Percentiles rank a stretch among this genome's conserved stretches.
These are phyloP conservation scores for Yamadazyma membranifaciens DNA, from an alignment of 1,139 yeast species.

Conservation along the genomic window DNA sequence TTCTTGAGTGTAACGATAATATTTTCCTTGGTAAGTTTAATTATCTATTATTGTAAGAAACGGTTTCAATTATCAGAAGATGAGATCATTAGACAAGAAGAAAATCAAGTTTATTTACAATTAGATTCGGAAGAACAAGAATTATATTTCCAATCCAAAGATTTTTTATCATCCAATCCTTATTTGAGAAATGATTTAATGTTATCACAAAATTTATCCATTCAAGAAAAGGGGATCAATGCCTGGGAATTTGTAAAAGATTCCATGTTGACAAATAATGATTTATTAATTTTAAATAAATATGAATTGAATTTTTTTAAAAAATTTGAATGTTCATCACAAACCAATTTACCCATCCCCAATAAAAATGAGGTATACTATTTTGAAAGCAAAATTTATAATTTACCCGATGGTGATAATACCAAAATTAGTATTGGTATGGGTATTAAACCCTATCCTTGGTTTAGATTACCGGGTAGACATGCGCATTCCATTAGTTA, in stretches of 20 bases:
- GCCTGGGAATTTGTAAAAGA: slow-evolving; percentile 94
- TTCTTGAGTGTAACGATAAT: slow-evolving; percentile 15
- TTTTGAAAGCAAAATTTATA: slow-evolving; percentile 71
- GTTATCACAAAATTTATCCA: slow-evolving; percentile 52
- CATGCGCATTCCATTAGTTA: slow-evolving; percentile 49
- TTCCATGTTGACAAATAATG: slow-evolving; percentile 56
- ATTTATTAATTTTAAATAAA: slow-evolving; percentile 62
- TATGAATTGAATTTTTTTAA: slow-evolving; percentile 75
- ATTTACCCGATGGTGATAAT: slow-evolving; percentile 54
- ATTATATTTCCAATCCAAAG: slow-evolving; percentile 70
- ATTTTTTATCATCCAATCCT: slow-evolving; percentile 55
- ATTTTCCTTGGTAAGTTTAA: slow-evolving; percentile 12
- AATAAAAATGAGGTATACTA: slow-evolving; percentile 84
- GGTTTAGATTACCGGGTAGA: slow-evolving; percentile 59
- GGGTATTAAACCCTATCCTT: slow-evolving; percentile 53
- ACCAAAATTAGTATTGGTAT: slow-evolving; percentile 47
- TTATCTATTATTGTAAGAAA: slow-evolving; percentile 13
- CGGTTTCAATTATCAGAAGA: slow-evolving; percentile 36
- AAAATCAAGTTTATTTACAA: slow-evolving; percentile 57
- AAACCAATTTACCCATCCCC: slow-evolving; percentile 87
- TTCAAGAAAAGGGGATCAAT: slow-evolving; percentile 87
- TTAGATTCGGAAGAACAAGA: slow-evolving; percentile 76
- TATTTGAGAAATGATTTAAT: slow-evolving; percentile 44
- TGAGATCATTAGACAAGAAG: slow-evolving; percentile 61
- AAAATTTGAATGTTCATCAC: slow-evolving; percentile 72